Evolutionary conservation across 1,284 basidiomycete species (phyloP), one percentile per base, ranked within the genome.

Genomic region (Boletus semigastroideus): DNA sequence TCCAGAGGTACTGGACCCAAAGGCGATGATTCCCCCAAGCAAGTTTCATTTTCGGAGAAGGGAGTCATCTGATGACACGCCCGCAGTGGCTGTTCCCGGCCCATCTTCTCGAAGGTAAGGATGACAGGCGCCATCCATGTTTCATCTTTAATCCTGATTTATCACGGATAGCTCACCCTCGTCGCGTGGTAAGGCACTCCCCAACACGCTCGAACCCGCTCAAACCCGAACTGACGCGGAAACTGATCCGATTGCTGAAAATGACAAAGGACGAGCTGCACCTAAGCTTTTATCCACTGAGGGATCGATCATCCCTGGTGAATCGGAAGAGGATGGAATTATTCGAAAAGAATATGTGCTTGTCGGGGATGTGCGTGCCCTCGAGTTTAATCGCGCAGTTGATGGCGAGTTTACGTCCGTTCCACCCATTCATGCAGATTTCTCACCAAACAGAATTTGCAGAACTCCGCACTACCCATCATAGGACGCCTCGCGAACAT

Each of bases 321-420:
- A 90, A 67, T 86, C 84, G 0, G 88, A 90, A 61, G 87, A 90
- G 64, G 87, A 90, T 64, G 87, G 86, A 0, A 71, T 84, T 39
- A 73, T 90, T 19, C 73, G 87, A 25, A 74, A 84, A 41, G 89
- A 91, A 61, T 92, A 92, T 57, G 89, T 91, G 1, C 75, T 92
- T 1, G 86, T 92, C 5, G 87, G 81, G 4, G 86, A 92, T 65
- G 82, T 80, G 20, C 77, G 80, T 44, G 85, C 86, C 5, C 82
- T 91, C 0, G 88, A 91, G 60, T 87, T 91, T 59, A 86, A 84
- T 64, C 79, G 79, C n/a, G 81, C 84, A 16, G 81, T 90, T 13
- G 89, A 91, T 71, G 89, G 89, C 84, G 56, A 51, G 77, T 66
- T 19, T 36, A 13, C 48, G 25, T 43, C 50, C 30, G 31, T 36